Evolutionary conservation across 2,329 filamentous ascomycete genomes (phyloP), one percentile per base, ranked within the genome.

Genomic region (Venturia oleaginea): DNA sequence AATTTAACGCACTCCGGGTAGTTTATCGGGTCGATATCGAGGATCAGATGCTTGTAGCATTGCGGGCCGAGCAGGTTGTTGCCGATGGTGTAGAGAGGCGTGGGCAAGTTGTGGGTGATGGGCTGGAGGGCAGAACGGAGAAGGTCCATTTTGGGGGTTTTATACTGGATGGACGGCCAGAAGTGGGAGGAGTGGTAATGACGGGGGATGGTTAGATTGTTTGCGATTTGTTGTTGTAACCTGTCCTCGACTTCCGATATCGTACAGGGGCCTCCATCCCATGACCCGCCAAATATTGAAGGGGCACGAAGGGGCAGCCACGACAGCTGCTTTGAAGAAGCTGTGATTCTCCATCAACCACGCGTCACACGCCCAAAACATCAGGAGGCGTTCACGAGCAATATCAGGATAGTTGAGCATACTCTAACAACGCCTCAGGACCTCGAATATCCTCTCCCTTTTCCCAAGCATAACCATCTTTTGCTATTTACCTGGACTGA

Each of bases 41-140:
- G 86, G 68, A 99, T 78, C 61, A 99, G 85, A 19, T 87, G 86
- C 73, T 88, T 84, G 85, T 97, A 96, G 85, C 94, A 99, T 67
- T 81, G 70, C n/a, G 76, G 77, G 74, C 93, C 92, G 71, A 99
- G 84, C 74, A 99, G 86, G 68, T 88, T 89, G 71, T 88, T 79
- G 72, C 89, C 88, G 61, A 90, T 80, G 76, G 92, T 40, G 34
- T 84, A 85, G 73, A 96, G 82, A 17, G 90, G 90, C 40, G 80
- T 78, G 24, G 92, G 92, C 15, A 66, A 84, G 77, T 65, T 63
- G n/a, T 61, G 46, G 22, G 64, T 65, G 61, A 65, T 81, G 65
- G 89, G 88, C 71, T 80, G 80, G 71, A 91, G 80, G 68, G 80
- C 78, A 62, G 81, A 80, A 72, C 84, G 84, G 66, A 88, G 73